Percentiles rank a stretch among this genome's conserved stretches.
Conservation (phyloP, 805 yeast genomes). For the Zygosaccharomyces siamensis region DNA sequence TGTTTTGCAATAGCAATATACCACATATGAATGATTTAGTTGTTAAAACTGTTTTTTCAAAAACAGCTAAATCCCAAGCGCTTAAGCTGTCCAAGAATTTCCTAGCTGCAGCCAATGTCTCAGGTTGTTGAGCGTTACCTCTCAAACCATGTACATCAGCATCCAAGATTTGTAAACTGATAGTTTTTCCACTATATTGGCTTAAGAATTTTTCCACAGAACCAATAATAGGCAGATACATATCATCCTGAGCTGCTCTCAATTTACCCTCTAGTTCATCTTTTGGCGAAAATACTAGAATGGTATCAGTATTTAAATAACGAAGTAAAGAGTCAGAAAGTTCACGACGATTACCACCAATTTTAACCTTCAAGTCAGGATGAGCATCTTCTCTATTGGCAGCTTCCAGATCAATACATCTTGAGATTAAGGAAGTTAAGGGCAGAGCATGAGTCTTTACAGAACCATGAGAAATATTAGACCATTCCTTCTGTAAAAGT, state of each 20-base stretch:
- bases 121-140: constrained; percentile 68
- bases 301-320: constrained; percentile 90
- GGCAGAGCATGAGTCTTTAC: constrained; percentile 76
- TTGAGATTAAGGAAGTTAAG: constrained; percentile 76
- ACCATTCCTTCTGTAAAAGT: constrained; percentile 85
- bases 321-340: constrained; percentile 61
- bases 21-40: constrained; percentile 87
- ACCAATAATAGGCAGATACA: constrained; percentile 67
- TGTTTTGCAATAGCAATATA: constrained; percentile 54
- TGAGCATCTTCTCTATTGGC: constrained; percentile 36
- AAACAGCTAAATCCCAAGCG: constrained; percentile 75
- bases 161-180: constrained; percentile 59
- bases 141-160: constrained; percentile 75
- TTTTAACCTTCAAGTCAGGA: constrained; percentile 50
- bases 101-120: constrained; percentile 55
- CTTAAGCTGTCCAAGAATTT: constrained; percentile 61
- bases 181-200: constrained; percentile 26
- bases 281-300: constrained; percentile 76
- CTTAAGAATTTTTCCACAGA: constrained; percentile 61
- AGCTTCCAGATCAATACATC: constrained; percentile 71
- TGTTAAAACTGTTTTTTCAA: constrained; percentile 83
- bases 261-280: constrained; percentile 79
- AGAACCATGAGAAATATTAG: constrained; percentile 55
- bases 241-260: constrained; percentile 71
- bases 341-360: constrained; percentile 52